These are phyloP conservation scores for Pilatotrama ljubarskyi DNA, from an alignment of 768 basidiomycete species.

Conservation along the genomic window DNA sequence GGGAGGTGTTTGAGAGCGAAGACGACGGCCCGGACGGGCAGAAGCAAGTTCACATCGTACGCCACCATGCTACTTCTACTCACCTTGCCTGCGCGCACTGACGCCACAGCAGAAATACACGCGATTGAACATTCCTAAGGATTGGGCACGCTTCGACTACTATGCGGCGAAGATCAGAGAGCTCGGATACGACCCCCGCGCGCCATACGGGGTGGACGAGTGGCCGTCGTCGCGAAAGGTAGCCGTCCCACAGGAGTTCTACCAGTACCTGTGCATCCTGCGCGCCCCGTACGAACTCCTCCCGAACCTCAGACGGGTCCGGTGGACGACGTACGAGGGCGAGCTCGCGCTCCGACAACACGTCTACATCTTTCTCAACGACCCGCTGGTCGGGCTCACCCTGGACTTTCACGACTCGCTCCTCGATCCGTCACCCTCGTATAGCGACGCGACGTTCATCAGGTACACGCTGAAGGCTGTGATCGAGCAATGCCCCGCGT, in stretches of 20 bases:
- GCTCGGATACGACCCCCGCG: slow-evolving; percentile 9
- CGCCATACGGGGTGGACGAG: not conserved
- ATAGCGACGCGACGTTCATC: not conserved
- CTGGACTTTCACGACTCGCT: not conserved
- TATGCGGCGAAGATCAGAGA: slow-evolving; percentile 10
- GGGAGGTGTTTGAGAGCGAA: not conserved
- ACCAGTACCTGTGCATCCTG: not conserved
- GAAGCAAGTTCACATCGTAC: not conserved
- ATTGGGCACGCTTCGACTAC: slow-evolving; percentile 9
- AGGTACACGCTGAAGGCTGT: slow-evolving; percentile 4
- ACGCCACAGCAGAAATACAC: not conserved
- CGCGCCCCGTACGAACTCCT: slow-evolving; percentile 7
- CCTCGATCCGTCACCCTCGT: not conserved
- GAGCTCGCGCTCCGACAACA: not conserved
- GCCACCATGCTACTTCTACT: not conserved
- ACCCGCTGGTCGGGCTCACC: not conserved
- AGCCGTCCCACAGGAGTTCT: not conserved
- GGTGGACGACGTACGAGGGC: slow-evolving; percentile 5
- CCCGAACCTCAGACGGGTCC: slow-evolving; percentile 3
- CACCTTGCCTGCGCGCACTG: not conserved
- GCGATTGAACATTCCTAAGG: not conserved
- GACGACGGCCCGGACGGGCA: not conserved
- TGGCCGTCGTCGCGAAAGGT: not conserved
- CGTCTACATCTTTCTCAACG: slow-evolving; percentile 3
- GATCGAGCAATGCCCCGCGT: not conserved